Percentiles rank a stretch among this genome's conserved stretches.
Evolutionary conservation across 129 eudicot species (phyloP).

Genomic region (Glebionis coronaria): DNA sequence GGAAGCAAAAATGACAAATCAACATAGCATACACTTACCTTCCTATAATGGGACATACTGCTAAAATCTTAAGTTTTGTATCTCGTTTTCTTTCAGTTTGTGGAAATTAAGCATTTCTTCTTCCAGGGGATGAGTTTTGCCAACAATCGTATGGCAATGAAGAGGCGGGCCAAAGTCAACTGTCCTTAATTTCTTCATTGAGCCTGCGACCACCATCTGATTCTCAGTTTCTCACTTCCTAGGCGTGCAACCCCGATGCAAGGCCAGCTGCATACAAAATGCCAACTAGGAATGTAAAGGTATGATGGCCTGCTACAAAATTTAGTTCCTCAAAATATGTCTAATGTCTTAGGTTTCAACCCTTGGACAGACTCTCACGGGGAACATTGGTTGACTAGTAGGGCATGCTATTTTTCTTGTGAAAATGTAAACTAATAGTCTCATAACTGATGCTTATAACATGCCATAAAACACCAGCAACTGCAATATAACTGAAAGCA

Average conservation of each 20-base stretch:
- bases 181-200: slow-evolving; percentile 68
- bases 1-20: slow-evolving; percentile 3
- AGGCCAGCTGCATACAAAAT: slow-evolving; percentile 5
- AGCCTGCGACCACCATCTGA: slow-evolving; percentile 75
- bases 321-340: too few species aligned
- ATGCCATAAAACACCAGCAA: too few species aligned
- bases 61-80: slow-evolving; percentile 16
- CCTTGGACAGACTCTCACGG: too few species aligned
- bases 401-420: too few species aligned
- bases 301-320: too few species aligned
- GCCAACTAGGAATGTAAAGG: too few species aligned
- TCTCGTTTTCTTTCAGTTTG: slow-evolving; percentile 15
- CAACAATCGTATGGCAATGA: slow-evolving; percentile 81
- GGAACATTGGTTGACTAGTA: too few species aligned
- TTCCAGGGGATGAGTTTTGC: slow-evolving; percentile 82
- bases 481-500: too few species aligned
- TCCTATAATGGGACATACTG: slow-evolving; percentile 4
- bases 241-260: slow-evolving; percentile 92
- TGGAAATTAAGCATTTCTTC: slow-evolving; percentile 87
- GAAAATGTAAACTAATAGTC: too few species aligned
- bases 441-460: too few species aligned
- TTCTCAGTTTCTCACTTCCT: slow-evolving; percentile 89
- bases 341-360: too few species aligned
- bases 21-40: slow-evolving; percentile 15
- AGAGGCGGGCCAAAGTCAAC: slow-evolving; percentile 86